Conservation (phyloP, 306 rosid species). For the Prosopis cineraria region DNA sequence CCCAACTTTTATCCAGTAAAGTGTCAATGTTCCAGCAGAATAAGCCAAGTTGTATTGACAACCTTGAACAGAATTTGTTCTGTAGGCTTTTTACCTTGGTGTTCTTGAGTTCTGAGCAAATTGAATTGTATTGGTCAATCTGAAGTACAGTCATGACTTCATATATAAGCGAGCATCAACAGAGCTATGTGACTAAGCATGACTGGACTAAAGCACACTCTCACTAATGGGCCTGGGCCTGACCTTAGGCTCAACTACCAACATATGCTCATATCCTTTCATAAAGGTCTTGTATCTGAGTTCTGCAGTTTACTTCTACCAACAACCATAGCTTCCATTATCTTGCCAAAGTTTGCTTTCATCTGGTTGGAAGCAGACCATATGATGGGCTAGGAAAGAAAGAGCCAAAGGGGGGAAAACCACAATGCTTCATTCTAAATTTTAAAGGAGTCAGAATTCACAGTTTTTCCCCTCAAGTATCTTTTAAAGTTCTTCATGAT, state of each 20-base stretch:
- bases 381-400: background rate
- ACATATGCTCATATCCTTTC: background rate
- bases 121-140: background rate
- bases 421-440: background rate
- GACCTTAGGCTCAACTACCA: background rate
- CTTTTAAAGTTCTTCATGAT: background rate
- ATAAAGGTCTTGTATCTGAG: background rate
- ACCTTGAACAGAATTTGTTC: too few species aligned
- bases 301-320: background rate
- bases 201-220: background rate
- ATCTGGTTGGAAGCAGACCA: background rate
- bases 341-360: background rate
- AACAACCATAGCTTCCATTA: background rate
- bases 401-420: background rate
- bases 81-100: background rate
- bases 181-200: too few species aligned
- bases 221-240: background rate
- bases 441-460: background rate
- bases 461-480: background rate
- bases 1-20: background rate
- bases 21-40: too few species aligned
- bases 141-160: background rate
- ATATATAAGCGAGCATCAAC: too few species aligned
- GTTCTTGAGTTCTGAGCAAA: background rate
- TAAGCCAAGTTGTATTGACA: too few species aligned